These are phyloP conservation scores for Talaromyces sp. DNA, from an alignment of 2,329 filamentous ascomycete genomes.

Conservation along the genomic window DNA sequence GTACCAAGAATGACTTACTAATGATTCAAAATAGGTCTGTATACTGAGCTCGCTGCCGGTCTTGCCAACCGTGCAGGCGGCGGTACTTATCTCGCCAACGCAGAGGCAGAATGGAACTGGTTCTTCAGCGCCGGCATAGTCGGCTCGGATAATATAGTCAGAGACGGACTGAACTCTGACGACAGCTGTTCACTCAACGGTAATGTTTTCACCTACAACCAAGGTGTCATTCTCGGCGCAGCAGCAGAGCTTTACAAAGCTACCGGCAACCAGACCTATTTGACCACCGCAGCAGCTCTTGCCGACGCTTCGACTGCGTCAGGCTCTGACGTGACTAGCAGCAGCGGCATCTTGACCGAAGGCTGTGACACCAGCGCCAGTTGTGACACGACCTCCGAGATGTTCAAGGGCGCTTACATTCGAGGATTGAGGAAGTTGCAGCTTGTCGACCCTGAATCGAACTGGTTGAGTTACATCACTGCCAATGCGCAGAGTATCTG, in stretches of 20 bases:
- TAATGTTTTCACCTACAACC: conserved; percentile 15
- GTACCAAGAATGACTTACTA: background rate
- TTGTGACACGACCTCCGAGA: conserved; percentile 44
- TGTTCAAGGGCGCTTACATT: conserved; percentile 67
- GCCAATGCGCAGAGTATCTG: conserved; percentile 63
- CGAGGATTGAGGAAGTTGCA: conserved; percentile 59
- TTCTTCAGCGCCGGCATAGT: conserved; percentile 17
- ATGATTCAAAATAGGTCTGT: conserved; percentile 2
- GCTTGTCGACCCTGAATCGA: conserved; percentile 43
- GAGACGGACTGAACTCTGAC: conserved; percentile 10
- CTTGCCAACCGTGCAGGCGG: conserved; percentile 8
- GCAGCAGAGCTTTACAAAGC: conserved; percentile 18
- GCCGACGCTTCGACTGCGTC: conserved; percentile 48
- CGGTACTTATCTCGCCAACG: conserved; percentile 7
- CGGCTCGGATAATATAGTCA: conserved; percentile 10
- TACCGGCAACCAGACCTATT: conserved; percentile 25
- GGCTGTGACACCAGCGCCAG: conserved; percentile 48
- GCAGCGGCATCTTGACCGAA: conserved; percentile 49
- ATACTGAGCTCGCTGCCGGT: conserved; percentile 16
- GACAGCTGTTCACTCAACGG: conserved; percentile 7
- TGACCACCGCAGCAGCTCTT: conserved; percentile 42
- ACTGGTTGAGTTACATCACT: conserved; percentile 52
- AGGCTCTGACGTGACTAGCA: conserved; percentile 13
- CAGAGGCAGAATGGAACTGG: conserved; percentile 11
- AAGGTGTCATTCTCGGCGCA: conserved; percentile 18